phyloP scores from a whole-genome alignment of 208 protist species.

The Wallacemonas sp. region DNA sequence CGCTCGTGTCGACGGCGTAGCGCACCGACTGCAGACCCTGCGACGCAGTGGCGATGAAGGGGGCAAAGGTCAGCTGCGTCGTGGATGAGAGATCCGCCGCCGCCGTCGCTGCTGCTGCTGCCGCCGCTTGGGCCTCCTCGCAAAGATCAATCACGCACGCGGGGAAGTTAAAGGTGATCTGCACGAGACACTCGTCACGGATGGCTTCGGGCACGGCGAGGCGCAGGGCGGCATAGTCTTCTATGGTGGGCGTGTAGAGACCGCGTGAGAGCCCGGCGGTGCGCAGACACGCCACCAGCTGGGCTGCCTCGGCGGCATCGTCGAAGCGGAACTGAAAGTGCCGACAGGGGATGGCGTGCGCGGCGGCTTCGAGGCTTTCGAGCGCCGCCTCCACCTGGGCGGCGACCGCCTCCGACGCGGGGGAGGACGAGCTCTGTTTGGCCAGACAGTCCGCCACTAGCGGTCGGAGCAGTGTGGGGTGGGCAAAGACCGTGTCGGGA shows the following conservation, averaged over 20 bases:
- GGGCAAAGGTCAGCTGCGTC: neutral
- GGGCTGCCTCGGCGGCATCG: constrained; percentile 11
- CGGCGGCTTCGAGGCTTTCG: constrained; percentile 6
- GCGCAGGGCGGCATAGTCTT: constrained; percentile 10
- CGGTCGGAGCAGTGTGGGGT: constrained; percentile 8
- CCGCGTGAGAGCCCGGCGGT: neutral
- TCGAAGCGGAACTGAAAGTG: constrained; percentile 19
- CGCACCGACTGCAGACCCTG: constrained; percentile 3
- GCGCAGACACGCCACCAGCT: constrained; percentile 14
- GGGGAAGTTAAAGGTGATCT: neutral
- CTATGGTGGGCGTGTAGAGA: constrained; percentile 11
- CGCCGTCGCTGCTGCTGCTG: constrained; percentile 3
- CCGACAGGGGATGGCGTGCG: constrained; percentile 34
- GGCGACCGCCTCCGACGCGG: neutral
- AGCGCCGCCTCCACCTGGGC: constrained; percentile 13
- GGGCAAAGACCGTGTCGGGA: neutral
- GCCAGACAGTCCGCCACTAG: neutral
- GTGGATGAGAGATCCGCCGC: neutral
- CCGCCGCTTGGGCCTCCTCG: neutral
- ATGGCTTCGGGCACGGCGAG: constrained; percentile 19
- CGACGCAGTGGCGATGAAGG: neutral
- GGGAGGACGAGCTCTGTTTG: neutral
- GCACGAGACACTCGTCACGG: constrained; percentile 2
- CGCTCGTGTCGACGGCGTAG: neutral
- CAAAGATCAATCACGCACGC: constrained; percentile 2